Percentiles rank a stretch among this genome's conserved stretches.
Conservation (phyloP, 2,329 filamentous ascomycete genomes). For the Juglanconis oblonga region DNA sequence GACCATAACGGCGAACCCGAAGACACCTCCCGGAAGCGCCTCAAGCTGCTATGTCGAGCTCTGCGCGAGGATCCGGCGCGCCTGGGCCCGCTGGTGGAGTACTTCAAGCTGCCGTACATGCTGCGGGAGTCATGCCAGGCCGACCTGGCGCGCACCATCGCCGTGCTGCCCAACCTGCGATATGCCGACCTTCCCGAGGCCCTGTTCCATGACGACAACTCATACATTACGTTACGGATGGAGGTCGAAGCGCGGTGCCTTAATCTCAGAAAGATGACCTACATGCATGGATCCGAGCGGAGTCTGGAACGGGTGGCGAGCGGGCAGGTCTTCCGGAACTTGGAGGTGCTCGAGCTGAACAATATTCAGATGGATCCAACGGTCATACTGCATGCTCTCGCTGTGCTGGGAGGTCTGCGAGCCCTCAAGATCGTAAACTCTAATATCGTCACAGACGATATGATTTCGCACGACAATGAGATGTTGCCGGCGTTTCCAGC, state of each 20-base stretch:
- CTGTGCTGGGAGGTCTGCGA: constrained; percentile 62
- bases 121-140: constrained; percentile 82
- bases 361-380: constrained; percentile 67
- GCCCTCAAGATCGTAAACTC: constrained; percentile 74
- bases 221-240: constrained; percentile 72
- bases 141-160: constrained; percentile 80
- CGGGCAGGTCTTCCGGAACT: constrained; percentile 63
- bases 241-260: constrained; percentile 82
- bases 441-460: constrained; percentile 68
- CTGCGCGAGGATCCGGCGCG: constrained; percentile 71
- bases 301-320: constrained; percentile 69
- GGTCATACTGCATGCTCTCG: constrained; percentile 68
- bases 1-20: constrained; percentile 76
- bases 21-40: constrained; percentile 72
- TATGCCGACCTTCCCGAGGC: constrained; percentile 91
- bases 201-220: constrained; percentile 76
- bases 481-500: constrained; percentile 71
- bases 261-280: constrained; percentile 86
- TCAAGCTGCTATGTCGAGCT: constrained; percentile 77
- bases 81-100: constrained; percentile 69
- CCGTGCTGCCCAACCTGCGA: constrained; percentile 77
- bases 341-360: constrained; percentile 72
- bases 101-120: constrained; percentile 92
- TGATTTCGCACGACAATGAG: constrained; percentile 62
- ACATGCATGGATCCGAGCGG: constrained; percentile 72